phyloP scores from a whole-genome alignment of 1,284 basidiomycete species.

The Pyrrhoderma lamaoense region DNA sequence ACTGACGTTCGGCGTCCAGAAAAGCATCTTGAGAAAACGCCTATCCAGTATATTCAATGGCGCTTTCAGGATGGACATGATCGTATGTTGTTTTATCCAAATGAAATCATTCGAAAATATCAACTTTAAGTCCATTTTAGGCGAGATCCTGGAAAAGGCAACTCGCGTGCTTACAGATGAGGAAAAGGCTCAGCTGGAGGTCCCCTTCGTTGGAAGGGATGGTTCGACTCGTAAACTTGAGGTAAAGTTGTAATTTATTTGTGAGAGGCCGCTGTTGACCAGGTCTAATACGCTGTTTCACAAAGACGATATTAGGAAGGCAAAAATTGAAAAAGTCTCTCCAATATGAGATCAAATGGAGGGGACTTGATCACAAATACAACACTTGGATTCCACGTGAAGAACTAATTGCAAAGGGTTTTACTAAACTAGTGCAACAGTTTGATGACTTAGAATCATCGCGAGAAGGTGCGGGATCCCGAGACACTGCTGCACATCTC shows the following conservation, averaged over 20 bases:
- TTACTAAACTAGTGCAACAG: slow-evolving; percentile 86
- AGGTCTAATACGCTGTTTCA: slow-evolving; percentile 37
- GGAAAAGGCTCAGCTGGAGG: slow-evolving; percentile 77
- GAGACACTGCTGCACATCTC: slow-evolving; percentile 74
- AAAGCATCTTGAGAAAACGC: slow-evolving; percentile 90
- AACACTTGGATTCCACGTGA: slow-evolving; percentile 96
- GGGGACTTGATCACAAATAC: slow-evolving; percentile 85
- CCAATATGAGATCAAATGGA: slow-evolving; percentile 97
- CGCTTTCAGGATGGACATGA: slow-evolving; percentile 99
- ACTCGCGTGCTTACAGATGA: slow-evolving; percentile 88
- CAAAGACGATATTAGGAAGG: slow-evolving; percentile 70
- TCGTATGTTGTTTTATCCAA: slow-evolving; percentile 47
- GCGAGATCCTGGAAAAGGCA: slow-evolving; percentile 86
- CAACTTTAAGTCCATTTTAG: slow-evolving; percentile 29
- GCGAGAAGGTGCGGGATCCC: slow-evolving; percentile 83
- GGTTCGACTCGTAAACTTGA: slow-evolving; percentile 90
- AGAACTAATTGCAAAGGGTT: slow-evolving; percentile 82
- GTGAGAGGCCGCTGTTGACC: slow-evolving; percentile 6
- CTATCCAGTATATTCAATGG: slow-evolving; percentile 97
- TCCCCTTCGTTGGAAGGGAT: slow-evolving; percentile 87
- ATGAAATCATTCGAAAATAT: slow-evolving; percentile 2
- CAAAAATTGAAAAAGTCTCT: slow-evolving; percentile 97
- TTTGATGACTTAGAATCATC: slow-evolving; percentile 97
- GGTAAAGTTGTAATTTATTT: slow-evolving; percentile 36
- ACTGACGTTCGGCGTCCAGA: slow-evolving; percentile 39